phyloP scores from a whole-genome alignment of 148 eudicot genomes.

The Rhododendron ovatum region DNA sequence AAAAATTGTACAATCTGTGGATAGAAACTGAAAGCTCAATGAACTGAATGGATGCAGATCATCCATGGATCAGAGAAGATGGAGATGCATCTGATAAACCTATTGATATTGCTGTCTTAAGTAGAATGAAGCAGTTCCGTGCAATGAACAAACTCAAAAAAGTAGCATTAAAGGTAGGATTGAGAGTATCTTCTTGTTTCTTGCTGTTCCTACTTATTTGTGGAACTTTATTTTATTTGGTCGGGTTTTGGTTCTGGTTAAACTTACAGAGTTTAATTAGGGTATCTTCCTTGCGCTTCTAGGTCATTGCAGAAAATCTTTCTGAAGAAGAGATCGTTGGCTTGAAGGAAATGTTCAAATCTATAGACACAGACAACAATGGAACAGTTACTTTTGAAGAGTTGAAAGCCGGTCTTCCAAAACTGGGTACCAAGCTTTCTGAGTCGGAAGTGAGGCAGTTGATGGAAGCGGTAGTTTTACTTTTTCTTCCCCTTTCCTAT shows the following conservation, averaged over 20 bases:
- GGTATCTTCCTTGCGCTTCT: slow-evolving; percentile 13
- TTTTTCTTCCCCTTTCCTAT: not conserved
- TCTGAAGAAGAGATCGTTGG: slow-evolving; percentile 98
- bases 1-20: not conserved
- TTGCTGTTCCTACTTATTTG: not conserved
- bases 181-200: slow-evolving; percentile 1
- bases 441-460: slow-evolving; percentile 90
- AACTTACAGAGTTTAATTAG: not conserved
- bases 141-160: slow-evolving; percentile 98
- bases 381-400: slow-evolving; percentile 94
- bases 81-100: slow-evolving; percentile 99
- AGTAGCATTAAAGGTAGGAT: slow-evolving; percentile 83
- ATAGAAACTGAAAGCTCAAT: slow-evolving; percentile 2
- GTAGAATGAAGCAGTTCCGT: slow-evolving; percentile 97
- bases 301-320: slow-evolving; percentile 96
- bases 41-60: slow-evolving; percentile 49
- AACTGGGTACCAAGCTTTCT: slow-evolving; percentile 80
- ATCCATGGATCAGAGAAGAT: slow-evolving; percentile 96
- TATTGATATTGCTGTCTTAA: slow-evolving; percentile 84
- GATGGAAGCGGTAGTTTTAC: slow-evolving; percentile 84
- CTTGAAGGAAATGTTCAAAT: slow-evolving; percentile 92
- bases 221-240: not conserved
- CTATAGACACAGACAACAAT: slow-evolving; percentile 88
- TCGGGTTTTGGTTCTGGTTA: slow-evolving; percentile 5
- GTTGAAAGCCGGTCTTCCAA: slow-evolving; percentile 84